A percentile compares a stretch with the other conserved stretches of the same genome.
Conservation (phyloP, 2,329 filamentous ascomycete species). For the Drechslera avenae region DNA sequence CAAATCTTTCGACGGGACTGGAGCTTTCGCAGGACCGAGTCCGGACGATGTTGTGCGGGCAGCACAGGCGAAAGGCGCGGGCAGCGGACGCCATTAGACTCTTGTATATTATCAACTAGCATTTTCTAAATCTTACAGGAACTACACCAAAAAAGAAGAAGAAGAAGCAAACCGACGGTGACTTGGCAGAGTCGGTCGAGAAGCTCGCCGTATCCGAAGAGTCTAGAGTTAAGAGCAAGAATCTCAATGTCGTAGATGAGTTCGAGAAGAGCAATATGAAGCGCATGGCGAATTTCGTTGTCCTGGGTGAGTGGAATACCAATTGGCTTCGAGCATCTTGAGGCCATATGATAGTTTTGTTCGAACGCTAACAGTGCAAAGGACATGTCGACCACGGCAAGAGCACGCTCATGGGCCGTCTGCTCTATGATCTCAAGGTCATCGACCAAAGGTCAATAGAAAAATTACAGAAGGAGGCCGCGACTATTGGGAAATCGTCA, state of each 20-base stretch:
- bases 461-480: slow-evolving; percentile 84
- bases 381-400: slow-evolving; percentile 98
- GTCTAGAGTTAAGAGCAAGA: slow-evolving; percentile 69
- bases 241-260: slow-evolving; percentile 82
- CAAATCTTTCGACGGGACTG: slow-evolving; percentile 50
- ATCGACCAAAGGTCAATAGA: slow-evolving; percentile 88
- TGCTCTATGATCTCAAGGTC: slow-evolving; percentile 85
- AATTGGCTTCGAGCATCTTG: not conserved
- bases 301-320: slow-evolving; percentile 69
- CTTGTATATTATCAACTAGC: slow-evolving; percentile 4
- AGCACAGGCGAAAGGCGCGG: slow-evolving; percentile 66
- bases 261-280: slow-evolving; percentile 77
- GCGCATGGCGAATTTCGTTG: slow-evolving; percentile 85
- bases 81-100: slow-evolving; percentile 45
- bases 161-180: slow-evolving; percentile 24
- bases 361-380: slow-evolving; percentile 41
- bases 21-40: slow-evolving; percentile 82
- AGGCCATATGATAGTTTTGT: not conserved
- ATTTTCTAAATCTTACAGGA: slow-evolving; percentile 32
- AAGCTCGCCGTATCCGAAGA: slow-evolving; percentile 56
- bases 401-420: slow-evolving; percentile 94
- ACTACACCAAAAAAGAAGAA: slow-evolving; percentile 38
- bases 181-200: slow-evolving; percentile 55
- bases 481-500: slow-evolving; percentile 89
- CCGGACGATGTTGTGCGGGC: slow-evolving; percentile 87